Percentiles rank a stretch among this genome's conserved stretches.
These are phyloP conservation scores for Leishmania martiniquensis DNA, from an alignment of 208 protist genomes.

Conservation along the genomic window DNA sequence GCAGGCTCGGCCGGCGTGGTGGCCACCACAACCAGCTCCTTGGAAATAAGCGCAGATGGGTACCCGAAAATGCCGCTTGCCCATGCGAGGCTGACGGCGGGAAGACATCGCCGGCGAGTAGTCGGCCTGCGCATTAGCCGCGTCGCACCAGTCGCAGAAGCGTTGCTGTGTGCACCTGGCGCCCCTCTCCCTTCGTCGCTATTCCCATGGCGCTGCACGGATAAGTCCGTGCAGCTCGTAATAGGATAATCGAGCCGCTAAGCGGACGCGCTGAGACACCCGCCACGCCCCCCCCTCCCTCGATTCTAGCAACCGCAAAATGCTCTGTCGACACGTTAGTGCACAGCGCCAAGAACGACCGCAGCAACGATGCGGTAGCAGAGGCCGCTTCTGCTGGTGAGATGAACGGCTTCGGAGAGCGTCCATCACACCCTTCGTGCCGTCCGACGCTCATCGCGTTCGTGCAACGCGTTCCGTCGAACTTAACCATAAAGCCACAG, in stretches of 20 bases:
- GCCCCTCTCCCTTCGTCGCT: too few species aligned
- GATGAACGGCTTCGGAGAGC: not conserved
- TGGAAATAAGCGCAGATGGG: too few species aligned
- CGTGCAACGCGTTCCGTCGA: not conserved
- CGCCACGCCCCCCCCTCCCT: not conserved
- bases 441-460: not conserved
- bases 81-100: not conserved
- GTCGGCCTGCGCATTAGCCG: not conserved
- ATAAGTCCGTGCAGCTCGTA: not conserved
- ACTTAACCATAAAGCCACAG: constrained; percentile 27
- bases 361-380: not conserved
- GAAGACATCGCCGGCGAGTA: not conserved
- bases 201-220: not conserved
- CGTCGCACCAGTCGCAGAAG: not conserved
- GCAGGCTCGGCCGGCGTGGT: too few species aligned
- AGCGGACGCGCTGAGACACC: not conserved
- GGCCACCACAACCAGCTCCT: too few species aligned
- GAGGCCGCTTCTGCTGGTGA: not conserved
- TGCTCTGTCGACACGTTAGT: not conserved
- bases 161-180: too few species aligned
- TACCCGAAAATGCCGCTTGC: not conserved
- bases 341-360: not conserved
- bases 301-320: not conserved
- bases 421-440: not conserved
- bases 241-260: not conserved